Percentiles rank a stretch among this genome's conserved stretches.
Conservation (phyloP, 1,284 basidiomycete species). For the Gomphus bonarii region DNA sequence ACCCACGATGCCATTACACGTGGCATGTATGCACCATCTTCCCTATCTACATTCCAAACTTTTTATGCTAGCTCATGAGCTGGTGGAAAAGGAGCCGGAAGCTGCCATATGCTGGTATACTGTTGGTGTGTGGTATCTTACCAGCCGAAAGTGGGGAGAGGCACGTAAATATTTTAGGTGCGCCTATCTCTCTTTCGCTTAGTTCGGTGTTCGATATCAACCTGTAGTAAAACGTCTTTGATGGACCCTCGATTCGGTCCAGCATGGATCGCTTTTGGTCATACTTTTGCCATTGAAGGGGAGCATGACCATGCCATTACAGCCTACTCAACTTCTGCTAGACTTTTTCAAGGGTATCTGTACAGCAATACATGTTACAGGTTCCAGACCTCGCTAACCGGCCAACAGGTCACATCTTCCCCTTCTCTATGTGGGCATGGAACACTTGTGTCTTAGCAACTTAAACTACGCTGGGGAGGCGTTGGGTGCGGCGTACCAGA, state of each 20-base stretch:
- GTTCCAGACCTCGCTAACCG: slow-evolving; percentile 3
- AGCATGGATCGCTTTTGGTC: slow-evolving; percentile 96
- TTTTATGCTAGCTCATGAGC: slow-evolving; percentile 91
- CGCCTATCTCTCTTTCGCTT: slow-evolving; percentile 16
- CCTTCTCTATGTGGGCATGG: slow-evolving; percentile 95
- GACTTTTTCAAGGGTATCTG: slow-evolving; percentile 85
- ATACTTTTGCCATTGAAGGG: slow-evolving; percentile 94
- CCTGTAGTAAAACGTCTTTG: slow-evolving; percentile 79
- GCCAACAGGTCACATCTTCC: slow-evolving; percentile 77
- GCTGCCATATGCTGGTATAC: slow-evolving; percentile 95
- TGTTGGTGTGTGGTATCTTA: slow-evolving; percentile 95
- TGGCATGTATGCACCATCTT: slow-evolving; percentile 96
- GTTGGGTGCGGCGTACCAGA: slow-evolving; percentile 66
- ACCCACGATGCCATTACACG: slow-evolving; percentile 83
- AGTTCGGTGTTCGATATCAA: background rate
- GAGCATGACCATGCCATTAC: slow-evolving; percentile 98
- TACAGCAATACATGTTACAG: background rate
- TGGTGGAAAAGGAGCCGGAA: slow-evolving; percentile 90
- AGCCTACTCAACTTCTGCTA: slow-evolving; percentile 91
- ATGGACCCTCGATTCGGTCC: slow-evolving; percentile 95
- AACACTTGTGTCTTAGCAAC: slow-evolving; percentile 88
- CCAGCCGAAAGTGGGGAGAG: slow-evolving; percentile 76
- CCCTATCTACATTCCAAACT: slow-evolving; percentile 84
- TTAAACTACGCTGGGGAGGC: slow-evolving; percentile 79
- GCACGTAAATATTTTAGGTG: slow-evolving; percentile 90